These are phyloP conservation scores for Neurospora crassa DNA, from an alignment of 2,329 filamentous ascomycete species.

Conservation along the genomic window DNA sequence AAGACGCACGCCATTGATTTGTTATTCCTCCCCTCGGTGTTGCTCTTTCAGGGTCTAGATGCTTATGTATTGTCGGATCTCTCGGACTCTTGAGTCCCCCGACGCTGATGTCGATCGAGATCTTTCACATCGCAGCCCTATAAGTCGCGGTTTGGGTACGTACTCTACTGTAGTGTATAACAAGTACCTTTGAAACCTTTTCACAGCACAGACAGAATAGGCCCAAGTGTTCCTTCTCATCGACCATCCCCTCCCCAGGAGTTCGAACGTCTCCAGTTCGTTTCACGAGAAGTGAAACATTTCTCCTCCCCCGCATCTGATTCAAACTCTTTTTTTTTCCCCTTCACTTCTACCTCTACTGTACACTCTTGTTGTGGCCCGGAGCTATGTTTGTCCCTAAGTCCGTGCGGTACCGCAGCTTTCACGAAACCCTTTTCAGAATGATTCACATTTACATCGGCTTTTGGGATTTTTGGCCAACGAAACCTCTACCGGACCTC, in stretches of 20 bases:
- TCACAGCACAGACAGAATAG: neutral
- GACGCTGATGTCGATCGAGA: neutral
- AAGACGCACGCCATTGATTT: neutral
- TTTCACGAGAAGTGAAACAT: neutral
- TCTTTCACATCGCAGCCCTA: neutral
- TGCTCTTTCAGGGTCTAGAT: neutral
- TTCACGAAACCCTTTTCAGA: neutral
- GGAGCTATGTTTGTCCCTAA: neutral
- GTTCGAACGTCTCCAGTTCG: neutral
- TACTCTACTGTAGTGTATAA: neutral
- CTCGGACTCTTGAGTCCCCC: neutral
- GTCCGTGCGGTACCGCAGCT: neutral
- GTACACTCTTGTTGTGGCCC: neutral
- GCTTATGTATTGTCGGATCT: neutral
- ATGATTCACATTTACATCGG: neutral
- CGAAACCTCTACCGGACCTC: neutral
- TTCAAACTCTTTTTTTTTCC: neutral
- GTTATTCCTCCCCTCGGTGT: neutral
- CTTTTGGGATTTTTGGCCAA: neutral
- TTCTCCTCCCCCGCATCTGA: neutral
- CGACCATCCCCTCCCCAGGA: neutral
- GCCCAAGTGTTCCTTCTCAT: neutral
- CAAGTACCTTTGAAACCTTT: neutral
- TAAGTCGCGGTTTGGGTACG: neutral
- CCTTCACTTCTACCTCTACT: neutral